Evolutionary conservation across 2,329 filamentous ascomycete genomes (phyloP).

Genomic region (Lecanicillium sp.): DNA sequence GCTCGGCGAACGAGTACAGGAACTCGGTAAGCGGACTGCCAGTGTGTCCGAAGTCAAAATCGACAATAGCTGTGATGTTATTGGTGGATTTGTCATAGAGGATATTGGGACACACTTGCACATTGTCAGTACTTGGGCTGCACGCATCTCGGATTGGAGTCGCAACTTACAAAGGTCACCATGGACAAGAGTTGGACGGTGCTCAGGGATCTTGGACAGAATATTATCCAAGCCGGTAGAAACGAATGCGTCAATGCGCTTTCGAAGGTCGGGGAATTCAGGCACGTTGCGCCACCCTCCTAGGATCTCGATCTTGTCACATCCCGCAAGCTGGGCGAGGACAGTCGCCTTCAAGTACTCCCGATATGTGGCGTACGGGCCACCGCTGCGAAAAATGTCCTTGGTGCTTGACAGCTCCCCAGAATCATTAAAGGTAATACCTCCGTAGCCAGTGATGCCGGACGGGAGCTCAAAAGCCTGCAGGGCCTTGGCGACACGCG

Average conservation of each 20-base stretch:
- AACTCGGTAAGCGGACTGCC: conserved; percentile 3
- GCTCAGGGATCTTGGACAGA: not conserved
- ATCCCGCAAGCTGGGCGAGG: conserved; percentile 5
- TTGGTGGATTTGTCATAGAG: not conserved
- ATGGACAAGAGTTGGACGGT: conserved; percentile 4
- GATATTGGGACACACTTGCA: too few species aligned
- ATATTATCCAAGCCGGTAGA: not conserved
- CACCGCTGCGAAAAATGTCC: conserved; percentile 1
- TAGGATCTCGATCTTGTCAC: not conserved
- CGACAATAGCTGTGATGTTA: not conserved
- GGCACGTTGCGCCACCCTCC: not conserved
- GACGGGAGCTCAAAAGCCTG: conserved; percentile 4
- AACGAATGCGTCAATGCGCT: conserved; percentile 7
- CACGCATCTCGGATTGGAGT: too few species aligned
- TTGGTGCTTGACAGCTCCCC: conserved; percentile 1
- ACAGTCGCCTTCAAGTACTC: conserved; percentile 9
- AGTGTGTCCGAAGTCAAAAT: conserved; percentile 12
- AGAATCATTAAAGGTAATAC: conserved; percentile 10
- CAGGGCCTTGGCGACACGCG: not conserved
- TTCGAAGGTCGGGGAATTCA: not conserved
- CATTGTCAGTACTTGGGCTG: too few species aligned
- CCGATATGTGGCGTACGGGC: conserved; percentile 4
- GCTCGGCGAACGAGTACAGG: conserved; percentile 7
- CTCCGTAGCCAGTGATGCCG: not conserved
- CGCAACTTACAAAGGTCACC: conserved; percentile 1